Base-by-base conservation (phyloP, 345 rosid genomes). In the Eucalyptus tenuipes region DNA sequence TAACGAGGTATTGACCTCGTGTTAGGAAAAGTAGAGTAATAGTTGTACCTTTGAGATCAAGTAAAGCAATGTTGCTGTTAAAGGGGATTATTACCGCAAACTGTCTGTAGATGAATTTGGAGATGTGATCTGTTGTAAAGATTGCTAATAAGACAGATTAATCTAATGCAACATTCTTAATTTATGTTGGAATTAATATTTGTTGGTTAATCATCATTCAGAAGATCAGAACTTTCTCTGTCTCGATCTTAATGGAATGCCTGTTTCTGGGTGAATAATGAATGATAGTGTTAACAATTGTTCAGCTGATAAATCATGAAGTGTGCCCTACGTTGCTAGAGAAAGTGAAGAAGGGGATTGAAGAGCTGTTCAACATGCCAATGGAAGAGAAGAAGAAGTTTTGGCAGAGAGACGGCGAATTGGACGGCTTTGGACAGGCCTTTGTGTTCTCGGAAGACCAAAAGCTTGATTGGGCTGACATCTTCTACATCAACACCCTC, bases 381-480 rank as follows among this genome's bases (percentile, higher is more conserved):
- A 59, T 84, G 89, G 87, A 85, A 55, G 61, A 55, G 61, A 55
- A 55, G 61, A 55, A 22, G 61, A 9, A 22, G 85, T 59, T 66
- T n/a, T 52, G 85, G 85, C 88, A 52, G 80, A 47, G 53, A 55
- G 45, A 55, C 7, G 81, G 86, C 12, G 86, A 86, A 5, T 4
- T 45, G n/a, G 79, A 89, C 9, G 88, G 88, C 13, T 81, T 86
- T 8, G 87, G 90, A 18, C 90, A 79, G 82, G 68, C 55, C 15
- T 86, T 86, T n/a, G 88, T 86, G 40, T 45, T 86, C 14, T 53
- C 90, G 8, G 55, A 79, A 33, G 81, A 86, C 15, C 88, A 89
- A 40, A 89, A 89, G 90, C 90, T 89, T 55, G 86, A 89, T 29
- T 89, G 90, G 90, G 90, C 44, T 3, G 90, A 89, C 85, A 20